Conservation (phyloP, 2,329 filamentous ascomycete species). For the Arthroderma sp. region DNA sequence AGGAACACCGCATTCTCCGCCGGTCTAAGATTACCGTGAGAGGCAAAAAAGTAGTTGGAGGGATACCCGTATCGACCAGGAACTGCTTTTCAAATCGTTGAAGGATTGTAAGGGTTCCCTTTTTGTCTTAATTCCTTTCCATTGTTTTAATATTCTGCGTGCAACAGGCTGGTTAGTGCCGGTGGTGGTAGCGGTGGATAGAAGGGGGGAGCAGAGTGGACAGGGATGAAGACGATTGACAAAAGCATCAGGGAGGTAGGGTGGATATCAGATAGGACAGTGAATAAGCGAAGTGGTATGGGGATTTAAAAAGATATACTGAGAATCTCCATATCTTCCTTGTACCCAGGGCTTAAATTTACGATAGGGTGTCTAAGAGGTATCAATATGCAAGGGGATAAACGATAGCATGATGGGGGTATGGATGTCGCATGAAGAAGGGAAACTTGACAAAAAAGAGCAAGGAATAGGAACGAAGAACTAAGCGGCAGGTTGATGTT, state of each 20-base stretch:
- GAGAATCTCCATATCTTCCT: background rate
- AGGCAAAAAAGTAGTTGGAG: conserved; percentile 3
- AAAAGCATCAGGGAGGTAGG: conserved; percentile 1
- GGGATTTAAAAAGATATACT: background rate
- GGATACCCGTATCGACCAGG: conserved; percentile 2
- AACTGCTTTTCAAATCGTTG: conserved; percentile 1
- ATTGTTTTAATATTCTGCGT: conserved; percentile 7
- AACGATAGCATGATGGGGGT: background rate
- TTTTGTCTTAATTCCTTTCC: background rate
- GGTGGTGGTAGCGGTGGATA: conserved; percentile 4
- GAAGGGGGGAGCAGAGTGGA: background rate
- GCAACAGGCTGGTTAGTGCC: conserved; percentile 7
- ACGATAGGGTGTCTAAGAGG: background rate
- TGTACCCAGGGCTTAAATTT: background rate
- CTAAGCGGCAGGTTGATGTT: conserved; percentile 66
- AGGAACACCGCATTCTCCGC: conserved; percentile 6
- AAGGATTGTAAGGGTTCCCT: too few relatives aligned
- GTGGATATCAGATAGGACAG: background rate
- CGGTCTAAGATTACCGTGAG: conserved; percentile 7
- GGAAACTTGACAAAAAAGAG: background rate
- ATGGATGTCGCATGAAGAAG: background rate
- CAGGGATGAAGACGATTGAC: background rate
- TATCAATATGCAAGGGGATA: background rate
- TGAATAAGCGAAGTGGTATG: background rate
- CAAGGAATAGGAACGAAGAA: background rate